Evolutionary conservation across 2,329 filamentous ascomycete species (phyloP).

Genomic region (Neofusicoccum ribis): DNA sequence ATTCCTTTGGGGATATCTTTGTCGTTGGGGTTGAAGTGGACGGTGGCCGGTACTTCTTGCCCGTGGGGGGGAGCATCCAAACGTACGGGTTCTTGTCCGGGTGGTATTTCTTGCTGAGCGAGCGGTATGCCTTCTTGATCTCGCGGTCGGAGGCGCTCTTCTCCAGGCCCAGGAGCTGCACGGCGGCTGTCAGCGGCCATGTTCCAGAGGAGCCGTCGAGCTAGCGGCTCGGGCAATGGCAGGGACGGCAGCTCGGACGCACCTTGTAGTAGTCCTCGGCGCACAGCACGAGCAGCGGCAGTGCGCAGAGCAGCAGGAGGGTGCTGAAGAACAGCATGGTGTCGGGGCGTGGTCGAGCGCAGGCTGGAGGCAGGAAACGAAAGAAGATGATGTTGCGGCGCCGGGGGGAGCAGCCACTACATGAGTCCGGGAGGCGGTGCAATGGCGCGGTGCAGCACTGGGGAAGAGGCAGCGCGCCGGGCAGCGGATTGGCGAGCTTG

Average conservation of each 20-base stretch:
- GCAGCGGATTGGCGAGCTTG: not conserved
- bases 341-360: not conserved
- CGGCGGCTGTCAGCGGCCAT: conserved; percentile 10
- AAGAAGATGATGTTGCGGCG: not conserved
- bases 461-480: not conserved
- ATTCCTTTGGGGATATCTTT: no score
- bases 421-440: not conserved
- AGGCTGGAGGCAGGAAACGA: not conserved
- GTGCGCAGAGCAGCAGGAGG: conserved; percentile 40
- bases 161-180: conserved; percentile 76
- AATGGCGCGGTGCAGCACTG: not conserved
- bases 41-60: no score
- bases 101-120: conserved; percentile 91
- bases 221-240: not conserved
- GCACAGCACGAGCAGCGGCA: conserved; percentile 46
- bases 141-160: conserved; percentile 80
- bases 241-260: conserved; percentile 22
- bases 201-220: no score
- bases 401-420: not conserved
- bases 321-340: conserved; percentile 20
- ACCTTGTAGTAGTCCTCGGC: conserved; percentile 80
- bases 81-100: conserved; percentile 95
- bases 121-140: conserved; percentile 90
- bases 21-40: no score
- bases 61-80: conserved; percentile 24